A percentile compares a stretch with the other conserved stretches of the same genome.
phyloP scores from a whole-genome alignment of 805 yeast species.

The Sungouiella blattae region DNA sequence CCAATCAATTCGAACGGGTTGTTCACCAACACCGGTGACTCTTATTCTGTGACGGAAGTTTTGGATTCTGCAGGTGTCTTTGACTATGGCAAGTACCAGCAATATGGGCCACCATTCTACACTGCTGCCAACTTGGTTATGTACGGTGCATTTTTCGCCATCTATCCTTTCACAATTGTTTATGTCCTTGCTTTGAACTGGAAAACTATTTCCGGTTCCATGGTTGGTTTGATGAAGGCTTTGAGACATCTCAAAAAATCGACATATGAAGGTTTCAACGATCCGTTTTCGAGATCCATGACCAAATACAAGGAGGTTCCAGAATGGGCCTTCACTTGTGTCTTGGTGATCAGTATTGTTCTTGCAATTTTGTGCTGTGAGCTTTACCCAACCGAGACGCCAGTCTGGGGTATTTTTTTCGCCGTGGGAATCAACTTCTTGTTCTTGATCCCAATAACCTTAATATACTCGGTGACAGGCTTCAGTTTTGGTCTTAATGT shows the following conservation, averaged over 20 bases:
- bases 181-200: slow-evolving; percentile 17
- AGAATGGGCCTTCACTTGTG: slow-evolving; percentile 25
- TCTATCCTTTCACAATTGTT: slow-evolving; percentile 22
- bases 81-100: slow-evolving; percentile 16
- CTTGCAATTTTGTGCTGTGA: slow-evolving; percentile 30
- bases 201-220: slow-evolving; percentile 11
- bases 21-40: slow-evolving; percentile 24
- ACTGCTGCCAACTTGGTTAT: slow-evolving; percentile 20
- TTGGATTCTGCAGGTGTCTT: slow-evolving; percentile 12
- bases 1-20: slow-evolving; percentile 23
- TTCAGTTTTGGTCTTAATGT: slow-evolving; percentile 32
- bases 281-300: slow-evolving; percentile 34
- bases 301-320: slow-evolving; percentile 32
- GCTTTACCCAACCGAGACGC: slow-evolving; percentile 30
- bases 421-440: slow-evolving; percentile 29
- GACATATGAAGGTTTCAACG: slow-evolving; percentile 28
- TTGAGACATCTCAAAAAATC: slow-evolving; percentile 20
- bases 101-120: slow-evolving; percentile 21
- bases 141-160: slow-evolving; percentile 22
- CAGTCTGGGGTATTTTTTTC: slow-evolving; percentile 36
- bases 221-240: slow-evolving; percentile 10
- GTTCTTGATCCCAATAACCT: slow-evolving; percentile 30
- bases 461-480: slow-evolving; percentile 29
- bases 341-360: slow-evolving; percentile 27
- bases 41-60: slow-evolving; percentile 17